Evolutionary conservation across 257 asterid species (phyloP).

Genomic region (Paulownia fortunei): DNA sequence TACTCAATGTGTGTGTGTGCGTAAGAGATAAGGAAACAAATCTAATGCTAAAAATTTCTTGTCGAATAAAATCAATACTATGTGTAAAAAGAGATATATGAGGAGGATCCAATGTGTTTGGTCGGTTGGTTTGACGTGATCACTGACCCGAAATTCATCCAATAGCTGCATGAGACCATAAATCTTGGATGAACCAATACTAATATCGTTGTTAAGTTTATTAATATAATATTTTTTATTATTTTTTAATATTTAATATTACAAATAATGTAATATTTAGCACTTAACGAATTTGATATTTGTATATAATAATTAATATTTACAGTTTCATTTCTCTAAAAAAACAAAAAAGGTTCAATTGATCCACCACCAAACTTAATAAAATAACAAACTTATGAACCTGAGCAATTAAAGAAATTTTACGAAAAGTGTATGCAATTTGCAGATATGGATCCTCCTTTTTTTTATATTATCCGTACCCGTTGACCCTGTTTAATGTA

Average conservation of each 20-base stretch:
- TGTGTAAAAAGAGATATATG: constrained; percentile 3
- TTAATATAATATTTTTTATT: not conserved
- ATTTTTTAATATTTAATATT: not conserved
- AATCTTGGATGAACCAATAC: not conserved
- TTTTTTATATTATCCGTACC: constrained; percentile 20
- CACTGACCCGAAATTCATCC: constrained; percentile 19
- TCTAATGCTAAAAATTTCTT: not conserved
- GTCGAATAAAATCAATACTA: not conserved
- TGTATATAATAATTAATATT: too few relatives aligned
- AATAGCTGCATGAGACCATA: constrained; percentile 20
- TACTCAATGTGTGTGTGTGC: not conserved
- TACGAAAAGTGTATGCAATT: constrained; percentile 23
- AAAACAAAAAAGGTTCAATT: not conserved
- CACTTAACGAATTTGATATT: too few relatives aligned
- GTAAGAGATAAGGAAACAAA: not conserved
- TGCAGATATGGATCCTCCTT: not conserved
- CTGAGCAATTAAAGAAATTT: not conserved
- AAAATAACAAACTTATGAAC: not conserved
- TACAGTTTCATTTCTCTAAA: too few relatives aligned
- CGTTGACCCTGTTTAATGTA: constrained; percentile 34
- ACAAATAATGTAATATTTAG: too few relatives aligned
- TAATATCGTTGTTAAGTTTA: not conserved
- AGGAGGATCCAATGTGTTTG: not conserved
- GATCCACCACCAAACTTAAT: constrained; percentile 18
- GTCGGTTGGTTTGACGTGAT: constrained; percentile 43